A percentile compares a stretch with the other conserved stretches of the same genome.
phyloP scores from a whole-genome alignment of 805 yeast genomes.

The Pichia deserticola region DNA sequence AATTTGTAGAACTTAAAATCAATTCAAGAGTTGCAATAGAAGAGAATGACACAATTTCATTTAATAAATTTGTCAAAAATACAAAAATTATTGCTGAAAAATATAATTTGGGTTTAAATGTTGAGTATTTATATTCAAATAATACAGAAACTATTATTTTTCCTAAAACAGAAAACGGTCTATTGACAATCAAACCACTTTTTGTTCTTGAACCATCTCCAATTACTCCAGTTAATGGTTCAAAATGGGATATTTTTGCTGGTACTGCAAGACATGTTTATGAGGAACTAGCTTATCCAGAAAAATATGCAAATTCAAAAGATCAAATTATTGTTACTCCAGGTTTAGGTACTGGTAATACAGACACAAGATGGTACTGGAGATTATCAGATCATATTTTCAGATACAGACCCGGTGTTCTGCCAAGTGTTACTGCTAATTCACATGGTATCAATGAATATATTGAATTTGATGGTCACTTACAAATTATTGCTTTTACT shows the following conservation, averaged over 20 bases:
- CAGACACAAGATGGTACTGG: constrained; percentile 65
- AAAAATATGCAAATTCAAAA: constrained; percentile 18
- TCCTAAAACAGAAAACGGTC: constrained; percentile 23
- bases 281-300: constrained; percentile 36
- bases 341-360: constrained; percentile 57
- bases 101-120: constrained; percentile 28
- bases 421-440: constrained; percentile 32
- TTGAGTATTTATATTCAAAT: constrained; percentile 3
- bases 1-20: constrained; percentile 35
- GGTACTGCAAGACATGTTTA: constrained; percentile 39
- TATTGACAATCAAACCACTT: constrained; percentile 13
- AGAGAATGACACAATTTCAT: constrained; percentile 29
- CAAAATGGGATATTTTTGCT: constrained; percentile 35
- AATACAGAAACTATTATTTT: constrained; percentile 17
- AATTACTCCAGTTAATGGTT: constrained; percentile 51
- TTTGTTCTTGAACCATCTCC: constrained; percentile 37
- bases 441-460: constrained; percentile 64
- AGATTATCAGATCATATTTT: constrained; percentile 49
- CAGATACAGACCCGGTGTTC: constrained; percentile 47
- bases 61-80: constrained; percentile 28
- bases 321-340: constrained; percentile 42
- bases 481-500: constrained; percentile 49
- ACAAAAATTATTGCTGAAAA: constrained; percentile 29
- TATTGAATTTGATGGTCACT: constrained; percentile 45
- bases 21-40: constrained; percentile 43